These are phyloP conservation scores for Phytophthora boehmeriae DNA, from an alignment of 352 stramenopile genomes.

Conservation along the genomic window DNA sequence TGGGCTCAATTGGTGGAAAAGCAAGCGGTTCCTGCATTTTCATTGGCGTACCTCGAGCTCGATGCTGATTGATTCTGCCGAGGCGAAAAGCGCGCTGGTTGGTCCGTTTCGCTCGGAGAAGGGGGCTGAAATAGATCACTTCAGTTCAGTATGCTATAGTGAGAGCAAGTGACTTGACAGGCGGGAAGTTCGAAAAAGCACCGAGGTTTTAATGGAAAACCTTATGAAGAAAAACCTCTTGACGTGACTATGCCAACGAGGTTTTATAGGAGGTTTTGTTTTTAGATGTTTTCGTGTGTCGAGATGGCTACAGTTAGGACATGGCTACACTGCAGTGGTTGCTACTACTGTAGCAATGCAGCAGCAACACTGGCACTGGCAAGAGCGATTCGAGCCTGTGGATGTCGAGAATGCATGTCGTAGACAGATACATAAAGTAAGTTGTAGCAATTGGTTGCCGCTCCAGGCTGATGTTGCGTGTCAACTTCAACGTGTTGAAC, in stretches of 20 bases:
- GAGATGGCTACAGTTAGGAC: conserved; percentile 12
- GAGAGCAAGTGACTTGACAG: no score
- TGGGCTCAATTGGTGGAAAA: conserved; percentile 81
- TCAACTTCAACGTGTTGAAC: conserved; percentile 1
- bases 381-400: conserved; percentile 48
- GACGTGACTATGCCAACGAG: conserved; percentile 4
- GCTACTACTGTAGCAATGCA: conserved; percentile 4
- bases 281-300: not conserved
- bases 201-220: conserved; percentile 11
- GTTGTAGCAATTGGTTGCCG: conserved; percentile 3
- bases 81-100: conserved; percentile 36
- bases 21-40: conserved; percentile 44
- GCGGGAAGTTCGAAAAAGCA: conserved; percentile 6
- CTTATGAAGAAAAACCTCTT: not conserved
- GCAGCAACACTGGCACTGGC: conserved; percentile 69
- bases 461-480: no score
- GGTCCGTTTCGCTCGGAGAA: conserved; percentile 16
- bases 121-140: no score
- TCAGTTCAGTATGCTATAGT: no score
- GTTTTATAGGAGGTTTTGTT: conserved; percentile 7
- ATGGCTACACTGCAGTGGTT: conserved; percentile 19
- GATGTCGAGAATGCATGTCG: conserved; percentile 46
- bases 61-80: conserved; percentile 13
- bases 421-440: conserved; percentile 54
- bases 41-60: conserved; percentile 59